Conservation (phyloP, 1,284 basidiomycete species). For the Takashimella koratensis region DNA sequence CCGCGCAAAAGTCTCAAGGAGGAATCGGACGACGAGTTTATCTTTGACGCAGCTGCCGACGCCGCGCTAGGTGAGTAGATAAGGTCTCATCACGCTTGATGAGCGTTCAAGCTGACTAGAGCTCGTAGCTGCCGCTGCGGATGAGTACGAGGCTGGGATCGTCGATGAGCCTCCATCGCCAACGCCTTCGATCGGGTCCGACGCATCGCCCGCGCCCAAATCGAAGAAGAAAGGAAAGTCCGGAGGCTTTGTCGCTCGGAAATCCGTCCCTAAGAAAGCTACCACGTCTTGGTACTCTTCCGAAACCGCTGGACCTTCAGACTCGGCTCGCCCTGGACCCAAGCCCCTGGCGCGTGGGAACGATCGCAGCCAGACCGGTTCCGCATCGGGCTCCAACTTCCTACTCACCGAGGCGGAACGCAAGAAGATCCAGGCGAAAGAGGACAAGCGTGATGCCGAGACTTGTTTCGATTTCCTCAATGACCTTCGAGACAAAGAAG, state of each 20-base stretch:
- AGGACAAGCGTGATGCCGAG: conserved; percentile 75
- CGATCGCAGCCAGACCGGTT: conserved; percentile 2
- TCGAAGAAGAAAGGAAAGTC: conserved; percentile 16
- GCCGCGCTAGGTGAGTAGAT: conserved; percentile 35
- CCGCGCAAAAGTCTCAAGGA: conserved; percentile 42
- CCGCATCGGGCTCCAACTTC: conserved; percentile 21
- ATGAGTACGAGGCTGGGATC: conserved; percentile 35
- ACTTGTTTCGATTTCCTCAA: conserved; percentile 77
- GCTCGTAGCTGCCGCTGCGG: conserved; percentile 31
- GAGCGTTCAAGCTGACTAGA: not conserved
- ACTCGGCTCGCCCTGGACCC: conserved; percentile 4
- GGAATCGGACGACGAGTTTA: conserved; percentile 43
- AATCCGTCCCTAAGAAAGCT: conserved; percentile 16
- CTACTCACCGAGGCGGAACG: conserved; percentile 86
- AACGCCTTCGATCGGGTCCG: conserved; percentile 29
- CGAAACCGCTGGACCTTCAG: not conserved
- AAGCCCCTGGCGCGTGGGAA: not conserved
- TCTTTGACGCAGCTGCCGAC: conserved; percentile 42
- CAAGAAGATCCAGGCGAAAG: conserved; percentile 69
- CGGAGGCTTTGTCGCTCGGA: not conserved
- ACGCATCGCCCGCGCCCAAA: conserved; percentile 20
- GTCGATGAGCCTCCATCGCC: conserved; percentile 24
- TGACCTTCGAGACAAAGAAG: conserved; percentile 65
- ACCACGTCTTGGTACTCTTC: conserved; percentile 12
- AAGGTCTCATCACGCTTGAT: no score